Evolutionary conservation across 306 rosid species (phyloP).

Genomic region (Rosa multiflora): DNA sequence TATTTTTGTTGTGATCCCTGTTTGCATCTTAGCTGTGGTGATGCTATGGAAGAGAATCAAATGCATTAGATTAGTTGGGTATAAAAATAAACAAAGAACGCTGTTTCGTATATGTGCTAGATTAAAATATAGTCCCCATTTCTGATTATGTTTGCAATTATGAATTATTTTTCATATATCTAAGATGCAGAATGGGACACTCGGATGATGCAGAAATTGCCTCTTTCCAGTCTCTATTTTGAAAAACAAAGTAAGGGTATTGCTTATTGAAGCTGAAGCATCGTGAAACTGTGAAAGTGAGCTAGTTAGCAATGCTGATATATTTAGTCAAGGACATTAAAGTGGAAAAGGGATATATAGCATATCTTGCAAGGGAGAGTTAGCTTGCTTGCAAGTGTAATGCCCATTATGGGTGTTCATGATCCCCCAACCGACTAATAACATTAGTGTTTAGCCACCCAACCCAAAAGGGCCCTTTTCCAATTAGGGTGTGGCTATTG

Average conservation of each 20-base stretch:
- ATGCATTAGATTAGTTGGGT: background rate
- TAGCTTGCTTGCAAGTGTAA: constrained; percentile 26
- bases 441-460: constrained; percentile 3
- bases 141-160: background rate
- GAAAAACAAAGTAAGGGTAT: background rate
- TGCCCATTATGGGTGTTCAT: constrained; percentile 30
- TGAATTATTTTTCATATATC: background rate
- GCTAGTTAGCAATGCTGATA: constrained; percentile 14
- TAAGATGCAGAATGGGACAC: constrained; percentile 8
- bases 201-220: background rate
- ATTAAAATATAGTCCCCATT: background rate
- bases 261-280: constrained; percentile 27
- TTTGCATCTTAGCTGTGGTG: constrained; percentile 24
- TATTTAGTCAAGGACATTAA: background rate
- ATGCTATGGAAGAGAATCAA: constrained; percentile 13
- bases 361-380: constrained; percentile 41
- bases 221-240: background rate
- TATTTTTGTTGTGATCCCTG: constrained; percentile 4
- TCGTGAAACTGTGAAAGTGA: constrained; percentile 17
- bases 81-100: constrained; percentile 2
- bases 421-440: constrained; percentile 7
- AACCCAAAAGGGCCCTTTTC: background rate
- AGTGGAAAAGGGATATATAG: constrained; percentile 18
- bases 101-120: constrained; percentile 15
- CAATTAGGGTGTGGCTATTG: background rate